Evolutionary conservation across 345 rosid species (phyloP), one percentile per base, ranked within the genome.

Genomic region (Sisymbrium altissimum): DNA sequence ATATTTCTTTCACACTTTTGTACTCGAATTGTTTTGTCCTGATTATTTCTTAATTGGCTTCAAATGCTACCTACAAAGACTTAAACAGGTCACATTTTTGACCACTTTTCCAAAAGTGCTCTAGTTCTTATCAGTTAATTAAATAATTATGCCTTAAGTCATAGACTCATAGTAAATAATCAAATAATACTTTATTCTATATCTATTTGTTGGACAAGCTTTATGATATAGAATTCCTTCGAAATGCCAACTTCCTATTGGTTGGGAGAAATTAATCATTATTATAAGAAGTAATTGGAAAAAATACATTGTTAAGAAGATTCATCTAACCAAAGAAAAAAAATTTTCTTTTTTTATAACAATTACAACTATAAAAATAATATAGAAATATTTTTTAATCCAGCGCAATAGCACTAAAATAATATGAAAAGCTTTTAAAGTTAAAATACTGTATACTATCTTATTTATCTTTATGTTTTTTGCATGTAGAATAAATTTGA

Each of bases 21-120:
- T 56, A 36, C 60, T 70, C 27, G 32, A 36, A 38, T 4, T 36
- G 40, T 39, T 21, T 27, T 41, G 70, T 40, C 63, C 27, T 27
- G 7, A 29, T 17, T 58, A 14, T 14, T 46, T 38, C 30, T 56
- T 54, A 5, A 62, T 12, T 48, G 46, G 55, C 38, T n/a, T 52
- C 12, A 52, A 12, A 11, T 52, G 57, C 35, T 29, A 74, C 67
- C 78, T 66, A 58, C 52, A 40, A 66, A 66, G 45, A 50, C 46
- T 59, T 59, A n/a, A n/a, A 29, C 72, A 57, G 17, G 43, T 38
- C 57, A 35, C 68, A 67, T 53, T 67, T n/a, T 75, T 75, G 79
- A 75, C 79, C 30, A 75, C 73, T 66, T 75, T 74, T 49, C 11
- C 63, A 50, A 49, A 61, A 67, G 60, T 49, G 61, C 68, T 48